Base-by-base conservation (phyloP, 176 grass and related monocot genomes). In the Oryza longistaminata region DNA sequence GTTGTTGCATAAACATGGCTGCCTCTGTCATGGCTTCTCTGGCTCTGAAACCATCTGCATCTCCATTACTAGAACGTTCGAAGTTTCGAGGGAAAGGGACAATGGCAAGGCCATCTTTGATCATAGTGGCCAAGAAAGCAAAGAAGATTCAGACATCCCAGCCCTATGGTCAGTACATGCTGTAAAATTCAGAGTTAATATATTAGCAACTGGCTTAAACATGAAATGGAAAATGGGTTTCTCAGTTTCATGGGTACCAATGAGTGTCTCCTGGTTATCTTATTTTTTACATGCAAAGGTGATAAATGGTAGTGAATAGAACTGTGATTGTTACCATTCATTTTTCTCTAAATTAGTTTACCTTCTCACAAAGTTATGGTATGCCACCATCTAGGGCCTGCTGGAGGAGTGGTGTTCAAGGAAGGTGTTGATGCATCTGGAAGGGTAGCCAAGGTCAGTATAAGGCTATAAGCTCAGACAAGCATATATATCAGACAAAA, bases 71-170 rank as follows among this genome's bases (percentile, higher is more conserved):
- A 6, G 69, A 67, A 66, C 3, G 44, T 16, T 48, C 61, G 44
- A 65, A 76, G 72, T 45, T 68, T n/a, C 16, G 44, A 76, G 72
- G 71, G 12, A 0, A 10, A 42, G 19, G 44, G 21, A 9, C 61
- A 26, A 26, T 62, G 2, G 42, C 62, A 49, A 76, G 82, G 11
- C 72, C 82, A 24, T 84, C 61, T 2, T 75, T 84, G 40, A 31
- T 25, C 71, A 72, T 82, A 61, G 52, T 82, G 24, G 87, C 83
- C 9, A 86, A 74, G 35, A 68, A 78, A 39, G 79, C 7, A 50
- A 92, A 92, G 79, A 92, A 92, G 79, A 83, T 92, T 74, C 72
- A 92, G 83, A 92, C 90, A 15, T 11, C 60, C 26, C 85, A 68
- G 43, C 90, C 90, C 62, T 83, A 68, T 5, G 83, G 90, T 80